Base-by-base conservation (phyloP, 2,329 filamentous ascomycete species). In the Alternaria viburni region DNA sequence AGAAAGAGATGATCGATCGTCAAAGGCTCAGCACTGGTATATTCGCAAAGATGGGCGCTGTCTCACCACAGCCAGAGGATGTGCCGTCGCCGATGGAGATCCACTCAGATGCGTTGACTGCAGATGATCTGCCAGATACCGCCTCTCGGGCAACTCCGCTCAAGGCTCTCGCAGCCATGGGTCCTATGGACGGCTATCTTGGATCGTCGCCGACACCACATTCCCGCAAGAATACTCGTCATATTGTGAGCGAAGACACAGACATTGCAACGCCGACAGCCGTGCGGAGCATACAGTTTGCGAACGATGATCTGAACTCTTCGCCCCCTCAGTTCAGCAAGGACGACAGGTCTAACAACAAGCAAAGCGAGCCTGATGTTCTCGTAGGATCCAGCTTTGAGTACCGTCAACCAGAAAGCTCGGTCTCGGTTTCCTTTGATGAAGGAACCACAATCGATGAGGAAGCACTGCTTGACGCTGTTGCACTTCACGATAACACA, bases 1-100 rank as follows among this genome's bases (percentile, higher is more conserved):
- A 97, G 76, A 90, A 86, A 72, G 93, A 97, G 71, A 88, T 95
- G 45, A 87, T 89, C 49, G 89, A 92, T 70, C 86, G 90, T 54
- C 93, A 96, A 75, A 85, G 85, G 49, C 79, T 80, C 9, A 88
- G 91, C 23, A 86, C 87, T 6, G 85, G 85, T 0, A 83, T 95
- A 65, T 95, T 93, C 69, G 85, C 90, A 1, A 87, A 90, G 19
- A 84, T 94, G 51, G 68, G 70, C 11, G 72, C 74, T 13, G 66
- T 54, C 15, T 73, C 74, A 15, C 63, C 56, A 32, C 63, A 59
- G 19, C 61, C 47, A 44, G 69, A 69, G 19, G 65, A 66, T 1
- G 57, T 56, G 6, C 59, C 69, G 56, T 76, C 69, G 67, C 77
- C 71, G 6, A 63, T 72, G 44, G 71, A 78, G 17, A 49, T 77